These are phyloP conservation scores for Yarrowia sp. DNA, from an alignment of 805 yeast species.

Conservation along the genomic window DNA sequence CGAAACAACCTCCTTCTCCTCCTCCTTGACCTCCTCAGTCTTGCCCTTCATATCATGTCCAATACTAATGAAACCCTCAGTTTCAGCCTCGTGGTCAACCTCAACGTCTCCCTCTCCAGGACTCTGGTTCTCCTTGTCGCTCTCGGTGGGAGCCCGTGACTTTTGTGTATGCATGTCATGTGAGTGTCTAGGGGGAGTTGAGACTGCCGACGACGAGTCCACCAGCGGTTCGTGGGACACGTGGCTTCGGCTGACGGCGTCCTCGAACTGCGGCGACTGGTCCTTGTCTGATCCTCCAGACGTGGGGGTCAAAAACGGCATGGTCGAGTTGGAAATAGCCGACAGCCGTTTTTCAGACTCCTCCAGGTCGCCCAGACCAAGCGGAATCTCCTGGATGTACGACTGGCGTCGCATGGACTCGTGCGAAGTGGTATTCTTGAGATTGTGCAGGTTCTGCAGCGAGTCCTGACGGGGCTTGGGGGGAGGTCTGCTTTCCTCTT, in stretches of 20 bases:
- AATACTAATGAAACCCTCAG: constrained; percentile 15
- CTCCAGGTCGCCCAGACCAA: constrained; percentile 28
- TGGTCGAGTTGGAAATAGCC: constrained; percentile 17
- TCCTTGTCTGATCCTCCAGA: constrained; percentile 21
- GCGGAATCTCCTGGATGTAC: constrained; percentile 35
- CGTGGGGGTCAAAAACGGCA: constrained; percentile 25
- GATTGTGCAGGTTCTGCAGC: constrained; percentile 34
- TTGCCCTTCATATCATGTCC: neutral
- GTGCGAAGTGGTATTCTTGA: constrained; percentile 30
- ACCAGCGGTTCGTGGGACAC: neutral
- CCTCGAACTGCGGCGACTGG: constrained; percentile 21
- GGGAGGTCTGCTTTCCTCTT: constrained; percentile 16
- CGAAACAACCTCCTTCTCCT: neutral
- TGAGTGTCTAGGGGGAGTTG: neutral
- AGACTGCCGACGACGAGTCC: neutral
- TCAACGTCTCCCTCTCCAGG: neutral
- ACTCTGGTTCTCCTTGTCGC: constrained; percentile 27
- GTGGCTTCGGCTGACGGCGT: constrained; percentile 1
- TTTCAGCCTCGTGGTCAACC: neutral
- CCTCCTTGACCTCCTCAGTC: neutral
- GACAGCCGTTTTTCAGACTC: constrained; percentile 31
- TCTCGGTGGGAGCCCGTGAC: constrained; percentile 23
- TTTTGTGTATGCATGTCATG: constrained; percentile 25
- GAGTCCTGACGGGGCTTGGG: constrained; percentile 32
- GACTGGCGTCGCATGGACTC: constrained; percentile 33